Evolutionary conservation across 176 grass and related monocot genomes (phyloP), one percentile per base, ranked within the genome.

Genomic region (Lolium multiflorum): DNA sequence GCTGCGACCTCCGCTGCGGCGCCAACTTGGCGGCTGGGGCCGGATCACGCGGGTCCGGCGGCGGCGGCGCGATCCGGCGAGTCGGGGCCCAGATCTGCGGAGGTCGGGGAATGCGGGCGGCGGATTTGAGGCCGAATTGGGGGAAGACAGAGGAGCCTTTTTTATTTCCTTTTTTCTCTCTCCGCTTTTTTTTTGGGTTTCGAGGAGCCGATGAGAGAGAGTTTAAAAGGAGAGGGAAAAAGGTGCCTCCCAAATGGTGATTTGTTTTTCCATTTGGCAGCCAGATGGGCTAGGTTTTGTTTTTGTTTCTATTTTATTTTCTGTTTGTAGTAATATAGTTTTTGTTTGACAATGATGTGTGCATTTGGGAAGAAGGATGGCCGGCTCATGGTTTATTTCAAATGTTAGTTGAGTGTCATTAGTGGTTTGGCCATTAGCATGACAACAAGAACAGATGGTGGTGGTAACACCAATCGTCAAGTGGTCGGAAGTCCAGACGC

Each of bases 1-100:
- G 93, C 93, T 98, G 95, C 77, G 91, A 90, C 90, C 96, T 89
- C 76, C 96, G 93, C 94, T 98, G 96, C 61, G 96, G 96, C 91
- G 96, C 96, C 96, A 98, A 93, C 89, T 94, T 95, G 80, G 81
- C 84, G 68, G 25, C 49, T 74, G 25, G 57, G 82, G 18, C 17
- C 25, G 56, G 89, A 76, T 91, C 85, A 73, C 84, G 84, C 84
- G 74, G 5, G 55, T 54, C 72, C 39, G 56, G 18, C 43, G 48
- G 66, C 46, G 80, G 13, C 62, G 41, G 20, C 6, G n/a, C 56
- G 81, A 80, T 84, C 81, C 81, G 87, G 81, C 81, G 21, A 66
- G 79, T 20, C 12, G 80, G 80, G 86, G 65, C 74, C 79, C 66
- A 87, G 89, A 88, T 91, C 89, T 88, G 41, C 85, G 20, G 57